Percentiles rank a stretch among this genome's conserved stretches.
Evolutionary conservation across 1,284 basidiomycete species (phyloP).

Genomic region (Trichosporon inkin): DNA sequence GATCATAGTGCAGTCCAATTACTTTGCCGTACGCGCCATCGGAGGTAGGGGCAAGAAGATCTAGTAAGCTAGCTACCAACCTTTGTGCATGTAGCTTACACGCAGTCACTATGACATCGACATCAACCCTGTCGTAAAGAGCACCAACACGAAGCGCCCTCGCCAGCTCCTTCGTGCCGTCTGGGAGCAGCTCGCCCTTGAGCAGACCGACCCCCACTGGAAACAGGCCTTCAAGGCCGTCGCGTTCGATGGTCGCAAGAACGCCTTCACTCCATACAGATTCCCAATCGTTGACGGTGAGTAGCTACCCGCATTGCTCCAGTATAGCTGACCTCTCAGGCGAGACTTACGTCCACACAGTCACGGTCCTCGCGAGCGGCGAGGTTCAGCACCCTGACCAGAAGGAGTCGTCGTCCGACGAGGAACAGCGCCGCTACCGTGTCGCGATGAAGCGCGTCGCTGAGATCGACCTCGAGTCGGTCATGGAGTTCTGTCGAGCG

Average conservation of each 20-base stretch:
- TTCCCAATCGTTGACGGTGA: constrained; percentile 32
- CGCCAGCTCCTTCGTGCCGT: constrained; percentile 30
- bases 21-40: constrained; percentile 32
- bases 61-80: constrained; percentile 28
- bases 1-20: constrained; percentile 33
- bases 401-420: constrained; percentile 31
- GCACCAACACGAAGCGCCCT: constrained; percentile 34
- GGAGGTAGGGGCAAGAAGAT: constrained; percentile 33
- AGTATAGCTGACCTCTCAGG: neutral
- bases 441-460: constrained; percentile 40
- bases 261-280: constrained; percentile 37
- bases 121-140: constrained; percentile 44
- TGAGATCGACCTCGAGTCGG: constrained; percentile 37
- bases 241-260: constrained; percentile 42
- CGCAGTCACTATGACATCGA: constrained; percentile 46
- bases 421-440: constrained; percentile 36
- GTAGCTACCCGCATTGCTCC: constrained; percentile 9
- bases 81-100: neutral
- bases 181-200: constrained; percentile 33
- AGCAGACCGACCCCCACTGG: constrained; percentile 27
- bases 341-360: constrained; percentile 17
- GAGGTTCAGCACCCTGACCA: constrained; percentile 25
- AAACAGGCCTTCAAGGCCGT: constrained; percentile 22
- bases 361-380: constrained; percentile 34
- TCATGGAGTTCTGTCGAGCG: constrained; percentile 40